Conservation (phyloP, 2,329 filamentous ascomycete genomes). For the Alternaria brassicae region DNA sequence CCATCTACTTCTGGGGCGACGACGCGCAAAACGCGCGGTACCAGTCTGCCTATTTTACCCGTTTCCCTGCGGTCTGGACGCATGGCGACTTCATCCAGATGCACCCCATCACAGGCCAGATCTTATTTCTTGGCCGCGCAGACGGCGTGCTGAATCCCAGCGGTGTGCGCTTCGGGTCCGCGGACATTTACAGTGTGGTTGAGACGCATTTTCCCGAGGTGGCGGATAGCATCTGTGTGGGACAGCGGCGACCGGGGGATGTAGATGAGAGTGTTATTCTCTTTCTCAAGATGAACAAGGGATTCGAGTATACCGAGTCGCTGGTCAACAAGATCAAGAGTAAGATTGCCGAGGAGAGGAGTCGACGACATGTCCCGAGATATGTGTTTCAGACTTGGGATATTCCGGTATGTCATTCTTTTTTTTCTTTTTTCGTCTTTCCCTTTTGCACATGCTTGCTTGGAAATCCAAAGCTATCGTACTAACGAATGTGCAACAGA, state of each 20-base stretch:
- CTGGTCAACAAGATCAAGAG: slow-evolving; percentile 68
- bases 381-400: slow-evolving; percentile 82
- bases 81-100: slow-evolving; percentile 81
- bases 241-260: slow-evolving; percentile 71
- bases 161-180: slow-evolving; percentile 79
- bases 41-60: slow-evolving; percentile 55
- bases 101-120: slow-evolving; percentile 70
- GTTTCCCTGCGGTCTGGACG: slow-evolving; percentile 72
- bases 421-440: too few relatives aligned
- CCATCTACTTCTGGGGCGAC: slow-evolving; percentile 60
- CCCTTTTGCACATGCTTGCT: too few relatives aligned
- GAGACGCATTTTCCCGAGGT: slow-evolving; percentile 71
- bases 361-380: slow-evolving; percentile 76
- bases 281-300: slow-evolving; percentile 67
- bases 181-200: slow-evolving; percentile 79
- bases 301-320: slow-evolving; percentile 42
- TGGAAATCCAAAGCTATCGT: neutral
- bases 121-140: slow-evolving; percentile 72
- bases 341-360: slow-evolving; percentile 70
- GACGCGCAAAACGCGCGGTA: slow-evolving; percentile 50
- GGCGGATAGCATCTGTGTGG: slow-evolving; percentile 79
- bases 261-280: slow-evolving; percentile 65
- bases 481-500: slow-evolving; percentile 54
- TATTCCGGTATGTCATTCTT: slow-evolving; percentile 69
- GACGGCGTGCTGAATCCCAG: slow-evolving; percentile 83